Percentiles rank a stretch among this genome's conserved stretches.
phyloP scores from a whole-genome alignment of 2,329 filamentous ascomycete genomes.

The Scortechinia acanthostroma region DNA sequence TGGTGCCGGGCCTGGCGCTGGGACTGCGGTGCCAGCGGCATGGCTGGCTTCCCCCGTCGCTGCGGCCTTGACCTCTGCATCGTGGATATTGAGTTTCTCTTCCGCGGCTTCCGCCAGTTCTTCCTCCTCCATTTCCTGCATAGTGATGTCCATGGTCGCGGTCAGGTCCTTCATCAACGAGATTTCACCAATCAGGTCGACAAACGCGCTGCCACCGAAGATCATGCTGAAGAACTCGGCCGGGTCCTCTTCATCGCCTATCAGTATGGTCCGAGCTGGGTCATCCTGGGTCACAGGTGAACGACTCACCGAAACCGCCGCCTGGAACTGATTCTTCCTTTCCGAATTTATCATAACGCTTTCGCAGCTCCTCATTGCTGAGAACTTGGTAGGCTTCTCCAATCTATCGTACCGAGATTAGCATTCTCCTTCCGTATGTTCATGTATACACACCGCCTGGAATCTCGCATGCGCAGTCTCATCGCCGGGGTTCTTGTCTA shows the following conservation, averaged over 20 bases:
- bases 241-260: conserved; percentile 50
- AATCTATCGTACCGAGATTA: conserved; percentile 35
- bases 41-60: conserved; percentile 11
- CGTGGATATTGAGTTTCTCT: conserved; percentile 33
- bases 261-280: not conserved
- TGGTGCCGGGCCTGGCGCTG: not conserved
- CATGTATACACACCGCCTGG: conserved; percentile 50
- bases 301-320: conserved; percentile 68
- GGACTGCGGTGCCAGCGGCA: not conserved
- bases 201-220: conserved; percentile 35
- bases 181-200: conserved; percentile 34
- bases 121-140: conserved; percentile 70
- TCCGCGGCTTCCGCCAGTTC: conserved; percentile 44
- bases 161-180: conserved; percentile 97
- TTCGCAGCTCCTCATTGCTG: conserved; percentile 77
- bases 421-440: not conserved
- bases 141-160: conserved; percentile 95
- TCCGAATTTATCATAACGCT: conserved; percentile 92
- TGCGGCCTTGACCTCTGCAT: conserved; percentile 11
- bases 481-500: conserved; percentile 96
- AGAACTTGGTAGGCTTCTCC: conserved; percentile 73
- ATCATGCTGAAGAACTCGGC: conserved; percentile 98
- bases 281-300: not conserved
- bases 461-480: conserved; percentile 90
- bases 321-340: conserved; percentile 88